phyloP scores from a whole-genome alignment of 2,329 filamentous ascomycete species.

The Colletotrichum musicola region DNA sequence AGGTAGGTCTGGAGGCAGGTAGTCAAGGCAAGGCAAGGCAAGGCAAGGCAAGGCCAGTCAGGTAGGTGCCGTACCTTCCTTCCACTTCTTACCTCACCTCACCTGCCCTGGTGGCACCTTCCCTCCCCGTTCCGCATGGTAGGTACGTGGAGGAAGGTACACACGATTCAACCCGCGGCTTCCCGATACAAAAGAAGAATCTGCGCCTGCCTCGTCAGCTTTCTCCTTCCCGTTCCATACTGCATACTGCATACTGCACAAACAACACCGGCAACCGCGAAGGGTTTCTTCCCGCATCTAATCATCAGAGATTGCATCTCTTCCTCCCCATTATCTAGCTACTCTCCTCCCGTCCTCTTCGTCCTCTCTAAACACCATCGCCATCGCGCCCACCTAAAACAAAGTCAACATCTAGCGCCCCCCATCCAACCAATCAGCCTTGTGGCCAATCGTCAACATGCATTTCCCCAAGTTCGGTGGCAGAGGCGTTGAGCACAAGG shows the following conservation, averaged over 20 bases:
- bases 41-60: not conserved
- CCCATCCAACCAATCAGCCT: constrained; percentile 1
- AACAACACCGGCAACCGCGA: not conserved
- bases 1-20: too few relatives aligned
- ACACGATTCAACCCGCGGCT: not conserved
- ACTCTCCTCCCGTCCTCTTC: not conserved
- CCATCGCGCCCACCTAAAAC: not conserved
- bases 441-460: constrained; percentile 22
- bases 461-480: constrained; percentile 36
- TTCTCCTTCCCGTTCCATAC: constrained; percentile 7
- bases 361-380: not conserved
- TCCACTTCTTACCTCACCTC: not conserved
- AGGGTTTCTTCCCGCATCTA: not conserved
- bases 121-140: not conserved
- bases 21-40: not conserved
- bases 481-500: constrained; percentile 35
- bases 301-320: constrained; percentile 32
- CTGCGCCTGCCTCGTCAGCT: constrained; percentile 6
- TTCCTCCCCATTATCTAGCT: not conserved
- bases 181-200: constrained; percentile 14
- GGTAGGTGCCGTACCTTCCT: not conserved
- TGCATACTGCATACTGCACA: not conserved
- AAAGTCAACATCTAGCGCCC: not conserved
- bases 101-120: not conserved
- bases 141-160: not conserved